Base-by-base conservation (phyloP, 176 grass and related monocot genomes). In the Zea luxurians region DNA sequence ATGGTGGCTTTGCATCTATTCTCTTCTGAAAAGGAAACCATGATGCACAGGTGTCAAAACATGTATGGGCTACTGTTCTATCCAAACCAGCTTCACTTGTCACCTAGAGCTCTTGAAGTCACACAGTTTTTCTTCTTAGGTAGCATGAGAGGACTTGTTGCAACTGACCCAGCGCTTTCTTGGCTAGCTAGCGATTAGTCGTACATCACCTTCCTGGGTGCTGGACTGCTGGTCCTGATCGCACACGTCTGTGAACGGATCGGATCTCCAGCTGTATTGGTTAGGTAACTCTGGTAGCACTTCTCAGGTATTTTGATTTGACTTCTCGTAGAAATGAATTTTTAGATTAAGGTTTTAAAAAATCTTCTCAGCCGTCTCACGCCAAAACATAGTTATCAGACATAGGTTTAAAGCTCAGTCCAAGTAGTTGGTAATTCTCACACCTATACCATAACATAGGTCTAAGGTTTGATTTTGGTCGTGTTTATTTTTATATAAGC, bases 1-100 rank as follows among this genome's bases (percentile, higher is more conserved):
- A 49, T 71, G 78, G 13, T 68, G 34, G 70, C 66, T 68, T 80
- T 68, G 37, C 70, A 75, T 80, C 70, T 70, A 63, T 88, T 84
- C 38, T 48, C 70, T 80, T 75, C 27, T 69, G 62, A 47, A 83
- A 78, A 79, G 59, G 20, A 74, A 73, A 54, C 37, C 7, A 10
- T 27, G 27, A 27, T 27, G 27, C 62, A 15, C 73, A 66, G 48
- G 81, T 88, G 81, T 88, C 86, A 48, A 74, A 70, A 43, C 6
- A 54, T 55, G 63, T 54, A 17, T 70, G 80, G 44, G 8, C 44
- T 55, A 21, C 53, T 35, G 66, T 46, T 34, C 38, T 35, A 43
- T 57, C 48, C 20, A 36, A 55, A 65, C 64, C 46, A 84, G 35
- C 58, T 59, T 70, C 73, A 61, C 17, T 66, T 21, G 48, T 83